Evolutionary conservation across 495 filamentous ascomycete genomes (phyloP), one percentile per base, ranked within the genome.

Genomic region (Podospora fimiseda): DNA sequence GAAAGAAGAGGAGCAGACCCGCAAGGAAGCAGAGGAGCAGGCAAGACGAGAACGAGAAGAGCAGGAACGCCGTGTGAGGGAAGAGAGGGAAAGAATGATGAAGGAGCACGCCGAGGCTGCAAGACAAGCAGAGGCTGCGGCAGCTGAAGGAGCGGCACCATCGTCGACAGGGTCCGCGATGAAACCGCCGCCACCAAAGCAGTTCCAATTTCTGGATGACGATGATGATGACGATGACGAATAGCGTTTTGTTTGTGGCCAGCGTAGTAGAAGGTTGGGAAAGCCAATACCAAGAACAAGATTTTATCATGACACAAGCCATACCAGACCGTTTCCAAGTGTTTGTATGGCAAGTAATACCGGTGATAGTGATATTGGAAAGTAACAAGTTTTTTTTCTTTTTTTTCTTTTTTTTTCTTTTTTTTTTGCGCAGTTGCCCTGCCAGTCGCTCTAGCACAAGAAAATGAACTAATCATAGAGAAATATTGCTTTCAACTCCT

Each of bases 181-280:
- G 37, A 52, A 36, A 7, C 15, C 27, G 37, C n/a, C 43, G 21
- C 20, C 41, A 27, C 74, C 72, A 57, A 69, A 66, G 55, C 78
- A 78, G 60, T 75, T 79, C 45, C 74, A 73, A n/a, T 81, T 79
- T 52, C 62, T 74, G 57, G 74, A 64, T 18, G 65, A 69, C 53
- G 67, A 78, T 40, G 77, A 81, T 52, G 77, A 80, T 43, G 76
- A 79, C 46, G 76, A 80, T 49, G 74, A 78, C 41, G 51, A 63
- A 18, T 56, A 58, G 43, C 30, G 8, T 33, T 38, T 45, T 24
- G 4, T 22, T 42, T 18, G n/a, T n/a, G n/a, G n/a, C n/a, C n/a
- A n/a, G n/a, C n/a, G n/a, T n/a, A n/a, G 16, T 19, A n/a, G 33
- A 11, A 11, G 7, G 46, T 16, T n/a, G 13, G 27, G 15, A 19